These are phyloP conservation scores for Peronospora belbahrii DNA, from an alignment of 352 stramenopile genomes.

Conservation along the genomic window DNA sequence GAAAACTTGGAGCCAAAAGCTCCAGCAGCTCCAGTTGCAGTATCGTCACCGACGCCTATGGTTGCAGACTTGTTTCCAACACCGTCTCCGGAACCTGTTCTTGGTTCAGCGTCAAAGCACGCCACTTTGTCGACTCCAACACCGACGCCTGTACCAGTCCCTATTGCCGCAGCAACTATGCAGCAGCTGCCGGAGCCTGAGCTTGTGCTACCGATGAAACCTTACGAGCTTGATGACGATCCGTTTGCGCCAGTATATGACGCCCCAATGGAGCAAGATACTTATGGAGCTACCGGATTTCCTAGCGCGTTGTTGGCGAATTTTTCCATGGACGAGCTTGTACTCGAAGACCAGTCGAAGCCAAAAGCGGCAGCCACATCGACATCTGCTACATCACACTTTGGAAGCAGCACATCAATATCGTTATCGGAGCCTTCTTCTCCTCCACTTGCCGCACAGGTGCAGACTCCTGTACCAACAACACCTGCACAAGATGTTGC, in stretches of 20 bases:
- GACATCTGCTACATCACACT: constrained; percentile 22
- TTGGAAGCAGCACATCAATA: constrained; percentile 15
- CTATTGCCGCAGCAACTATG: constrained; percentile 6
- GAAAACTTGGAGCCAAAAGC: constrained; percentile 10
- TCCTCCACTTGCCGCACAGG: constrained; percentile 2
- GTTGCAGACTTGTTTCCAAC: constrained; percentile 17
- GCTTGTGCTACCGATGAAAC: constrained; percentile 26
- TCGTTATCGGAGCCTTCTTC: constrained; percentile 5
- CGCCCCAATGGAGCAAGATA: not conserved
- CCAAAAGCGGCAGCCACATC: constrained; percentile 6
- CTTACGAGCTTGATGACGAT: constrained; percentile 30
- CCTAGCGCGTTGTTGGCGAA: constrained; percentile 33
- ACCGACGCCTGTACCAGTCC: constrained; percentile 5
- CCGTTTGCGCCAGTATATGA: constrained; percentile 20
- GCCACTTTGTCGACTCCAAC: constrained; percentile 1
- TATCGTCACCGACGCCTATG: constrained; percentile 8
- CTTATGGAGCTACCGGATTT: constrained; percentile 20
- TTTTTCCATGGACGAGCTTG: constrained; percentile 41
- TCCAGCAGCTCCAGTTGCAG: constrained; percentile 1
- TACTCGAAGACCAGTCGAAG: constrained; percentile 22
- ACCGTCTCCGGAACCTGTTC: not conserved
- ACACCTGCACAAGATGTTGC: constrained; percentile 3
- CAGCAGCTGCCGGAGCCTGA: constrained; percentile 22
- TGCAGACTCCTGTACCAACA: constrained; percentile 9
- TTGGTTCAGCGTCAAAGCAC: constrained; percentile 8